Conservation (phyloP, 2,329 filamentous ascomycete genomes). For the Mollisiaceae sp. region DNA sequence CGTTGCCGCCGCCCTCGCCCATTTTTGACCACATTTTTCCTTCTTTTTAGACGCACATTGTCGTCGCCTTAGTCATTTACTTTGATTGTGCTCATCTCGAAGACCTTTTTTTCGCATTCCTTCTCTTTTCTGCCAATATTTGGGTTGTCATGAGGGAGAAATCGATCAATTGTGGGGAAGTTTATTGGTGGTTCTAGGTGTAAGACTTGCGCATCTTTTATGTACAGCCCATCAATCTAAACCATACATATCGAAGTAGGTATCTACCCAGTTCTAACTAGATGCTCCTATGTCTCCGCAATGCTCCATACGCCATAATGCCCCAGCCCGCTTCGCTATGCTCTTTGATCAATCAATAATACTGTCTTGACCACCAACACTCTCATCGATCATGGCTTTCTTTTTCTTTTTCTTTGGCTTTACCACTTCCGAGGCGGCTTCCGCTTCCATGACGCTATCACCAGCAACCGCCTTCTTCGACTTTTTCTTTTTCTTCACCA, state of each 20-base stretch:
- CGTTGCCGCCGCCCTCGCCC: too few relatives aligned
- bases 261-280: not conserved
- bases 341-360: slow-evolving; percentile 10
- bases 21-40: not conserved
- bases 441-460: slow-evolving; percentile 31
- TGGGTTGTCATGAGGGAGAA: not conserved
- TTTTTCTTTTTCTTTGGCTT: slow-evolving; percentile 55
- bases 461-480: slow-evolving; percentile 43
- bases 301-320: slow-evolving; percentile 28
- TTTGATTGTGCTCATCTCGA: not conserved
- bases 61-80: not conserved
- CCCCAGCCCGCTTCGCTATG: slow-evolving; percentile 26
- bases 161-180: not conserved
- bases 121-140: too few relatives aligned
- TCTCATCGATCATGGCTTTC: slow-evolving; percentile 34
- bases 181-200: not conserved
- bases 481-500: slow-evolving; percentile 46
- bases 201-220: slow-evolving; percentile 7
- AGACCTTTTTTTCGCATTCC: not conserved
- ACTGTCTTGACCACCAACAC: slow-evolving; percentile 5
- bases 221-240: slow-evolving; percentile 8
- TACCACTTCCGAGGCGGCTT: slow-evolving; percentile 30
- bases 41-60: not conserved
- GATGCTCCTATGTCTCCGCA: not conserved
- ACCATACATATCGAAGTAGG: not conserved